Evolutionary conservation across 305 asterid species (phyloP), one percentile per base, ranked within the genome.

Genomic region (Fraxinus dipetala): DNA sequence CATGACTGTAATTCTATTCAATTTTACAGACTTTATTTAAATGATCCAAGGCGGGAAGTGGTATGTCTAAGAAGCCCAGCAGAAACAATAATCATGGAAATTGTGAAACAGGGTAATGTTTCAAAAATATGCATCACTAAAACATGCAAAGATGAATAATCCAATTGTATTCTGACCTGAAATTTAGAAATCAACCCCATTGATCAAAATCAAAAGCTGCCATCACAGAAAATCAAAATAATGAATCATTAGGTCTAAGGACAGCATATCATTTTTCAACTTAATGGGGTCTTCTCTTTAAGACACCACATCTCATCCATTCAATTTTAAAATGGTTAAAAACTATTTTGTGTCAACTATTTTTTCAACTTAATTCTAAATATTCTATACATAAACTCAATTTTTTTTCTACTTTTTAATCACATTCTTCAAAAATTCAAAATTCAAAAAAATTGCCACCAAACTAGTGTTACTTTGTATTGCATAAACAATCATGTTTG

Each of bases 141-240:
- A 38, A 56, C 36, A 26, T n/a, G 28, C 74, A 78, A 26, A 31
- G 13, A 11, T 34, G 73, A 77, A 30, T 26, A 1, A 26, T 26
- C 98, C 90, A 95, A 85, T 78, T 95, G 98, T 80, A 95, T 95
- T 84, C 97, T 89, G 87, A 93, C 99, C 98, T 95, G 83, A 77
- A 81, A 83, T 73, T 26, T 26, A 26, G 28, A 30, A 30, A 30
- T 30, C 31, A 30, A 30, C 31, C 31, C 31, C 31, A 30, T 30
- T 30, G 31, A 30, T 30, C 31, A 30, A 30, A 30, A 63, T 22
- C 63, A 35, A 78, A 69, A 72, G 61, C 83, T 80, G 7, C 43
- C 43, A 36, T 36, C 43, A 72, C 32, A 48, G 43, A 51, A 72
- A 22, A 69, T 69, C 30, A 13, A 8, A 75, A 16, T 6, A 3